phyloP scores from a whole-genome alignment of 2,329 filamentous ascomycete genomes.

The Monascus ruber region DNA sequence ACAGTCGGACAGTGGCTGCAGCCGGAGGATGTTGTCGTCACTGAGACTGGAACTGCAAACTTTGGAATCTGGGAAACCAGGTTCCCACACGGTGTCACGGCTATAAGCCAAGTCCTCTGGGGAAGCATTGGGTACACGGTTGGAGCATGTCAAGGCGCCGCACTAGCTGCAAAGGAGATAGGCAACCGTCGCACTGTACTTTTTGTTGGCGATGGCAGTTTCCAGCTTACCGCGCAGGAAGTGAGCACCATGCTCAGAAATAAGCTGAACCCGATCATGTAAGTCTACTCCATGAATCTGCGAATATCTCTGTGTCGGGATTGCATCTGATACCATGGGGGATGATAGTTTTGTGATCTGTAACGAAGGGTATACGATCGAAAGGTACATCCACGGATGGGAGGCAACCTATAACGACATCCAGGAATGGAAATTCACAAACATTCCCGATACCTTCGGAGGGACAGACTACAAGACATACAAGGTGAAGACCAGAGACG shows the following conservation, averaged over 20 bases:
- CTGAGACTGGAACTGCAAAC: slow-evolving; percentile 78
- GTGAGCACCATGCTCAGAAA: slow-evolving; percentile 72
- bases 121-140: slow-evolving; percentile 56
- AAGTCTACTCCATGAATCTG: slow-evolving; percentile 21
- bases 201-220: slow-evolving; percentile 79
- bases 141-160: slow-evolving; percentile 55
- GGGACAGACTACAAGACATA: slow-evolving; percentile 51
- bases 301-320: background rate
- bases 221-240: slow-evolving; percentile 77
- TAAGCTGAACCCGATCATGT: slow-evolving; percentile 64
- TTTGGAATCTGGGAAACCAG: slow-evolving; percentile 80
- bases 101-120: slow-evolving; percentile 69
- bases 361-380: slow-evolving; percentile 83
- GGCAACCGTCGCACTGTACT: slow-evolving; percentile 59
- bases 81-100: slow-evolving; percentile 67
- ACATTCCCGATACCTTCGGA: slow-evolving; percentile 57
- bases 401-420: slow-evolving; percentile 73
- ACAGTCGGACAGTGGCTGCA: slow-evolving; percentile 60
- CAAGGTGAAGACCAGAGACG: slow-evolving; percentile 56
- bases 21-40: slow-evolving; percentile 65
- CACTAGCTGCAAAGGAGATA: slow-evolving; percentile 60
- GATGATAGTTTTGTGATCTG: slow-evolving; percentile 57
- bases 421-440: slow-evolving; percentile 60
- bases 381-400: slow-evolving; percentile 78
- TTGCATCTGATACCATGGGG: too few species aligned